Evolutionary conservation across 306 rosid species (phyloP), one percentile per base, ranked within the genome.

Genomic region (Casuarina glauca): DNA sequence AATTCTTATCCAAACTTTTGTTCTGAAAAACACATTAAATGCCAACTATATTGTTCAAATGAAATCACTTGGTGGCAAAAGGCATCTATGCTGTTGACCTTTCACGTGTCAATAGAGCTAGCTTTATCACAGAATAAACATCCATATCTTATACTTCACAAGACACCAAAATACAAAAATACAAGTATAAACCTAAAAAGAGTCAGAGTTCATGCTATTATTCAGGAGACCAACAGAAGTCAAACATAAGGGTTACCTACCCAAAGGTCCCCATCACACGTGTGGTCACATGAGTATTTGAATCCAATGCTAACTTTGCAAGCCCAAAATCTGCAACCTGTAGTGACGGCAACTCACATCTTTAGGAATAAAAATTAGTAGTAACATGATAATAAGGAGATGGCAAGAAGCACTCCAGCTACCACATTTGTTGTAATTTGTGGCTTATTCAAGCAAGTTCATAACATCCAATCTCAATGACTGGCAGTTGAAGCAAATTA

Each of bases 251-350:
- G 74, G 50, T 48, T 80, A 82, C 93, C 53, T 89, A 91, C 98
- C 98, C 99, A 75, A 96, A 96, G 72, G 99, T 96, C 83, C 98
- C 99, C 99, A 96, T 96, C 26, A 96, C 99, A 57, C 99, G 96
- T 67, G 99, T 96, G 36, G 98, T 89, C 49, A 96, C 90, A 58
- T 96, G 99, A 41, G 99, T 96, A 87, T 90, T 70, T 55, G 99
- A 57, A 87, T 96, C 99, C 86, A 89, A 80, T 35, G 97, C 87
- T 78, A 96, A 77, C 83, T 96, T 96, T 50, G 98, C 99, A 84
- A 96, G 99, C 75, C 99, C 98, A 70, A 96, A 96, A 88, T 96
- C 99, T 52, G 99, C 88, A 84, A 96, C 98, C 99, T 96, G 92
- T 82, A 62, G 74, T 69, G 67, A 85, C 58, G 74, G 32, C 32